phyloP scores from a whole-genome alignment of 331 rosid genomes.

The Cydonia oblonga region DNA sequence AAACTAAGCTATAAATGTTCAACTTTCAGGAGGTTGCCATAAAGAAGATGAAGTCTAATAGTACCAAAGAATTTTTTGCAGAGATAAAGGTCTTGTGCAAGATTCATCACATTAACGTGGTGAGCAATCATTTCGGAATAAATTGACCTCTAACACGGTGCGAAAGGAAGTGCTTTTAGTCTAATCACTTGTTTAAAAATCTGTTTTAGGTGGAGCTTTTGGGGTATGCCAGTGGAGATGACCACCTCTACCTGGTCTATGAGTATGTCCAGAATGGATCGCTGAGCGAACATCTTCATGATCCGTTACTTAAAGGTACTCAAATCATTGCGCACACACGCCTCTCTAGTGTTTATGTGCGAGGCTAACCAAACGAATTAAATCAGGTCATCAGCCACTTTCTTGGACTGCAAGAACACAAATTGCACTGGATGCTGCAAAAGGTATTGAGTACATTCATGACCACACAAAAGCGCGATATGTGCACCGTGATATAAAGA shows the following conservation, averaged over 20 bases:
- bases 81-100: conserved; percentile 70
- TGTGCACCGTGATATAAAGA: conserved; percentile 82
- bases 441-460: conserved; percentile 78
- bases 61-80: conserved; percentile 74
- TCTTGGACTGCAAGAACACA: conserved; percentile 73
- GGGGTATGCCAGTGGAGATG: conserved; percentile 85
- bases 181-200: background rate
- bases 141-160: background rate
- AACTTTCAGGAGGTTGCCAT: conserved; percentile 70
- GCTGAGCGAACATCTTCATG: conserved; percentile 64
- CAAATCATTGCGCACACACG: background rate
- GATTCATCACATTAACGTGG: conserved; percentile 84
- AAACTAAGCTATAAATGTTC: conserved; percentile 5
- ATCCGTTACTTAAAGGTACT: conserved; percentile 67
- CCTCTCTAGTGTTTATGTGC: too few relatives aligned
- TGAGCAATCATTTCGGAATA: conserved; percentile 11
- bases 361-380: background rate
- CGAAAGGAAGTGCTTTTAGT: background rate
- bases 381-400: conserved; percentile 59
- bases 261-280: conserved; percentile 73
- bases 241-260: conserved; percentile 68
- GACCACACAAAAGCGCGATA: conserved; percentile 67
- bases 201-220: conserved; percentile 65
- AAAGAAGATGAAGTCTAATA: conserved; percentile 73
- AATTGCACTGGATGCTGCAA: conserved; percentile 76